A percentile compares a stretch with the other conserved stretches of the same genome.
phyloP scores from a whole-genome alignment of 2,329 filamentous ascomycete species.

The Trichoderma brevicompactum region DNA sequence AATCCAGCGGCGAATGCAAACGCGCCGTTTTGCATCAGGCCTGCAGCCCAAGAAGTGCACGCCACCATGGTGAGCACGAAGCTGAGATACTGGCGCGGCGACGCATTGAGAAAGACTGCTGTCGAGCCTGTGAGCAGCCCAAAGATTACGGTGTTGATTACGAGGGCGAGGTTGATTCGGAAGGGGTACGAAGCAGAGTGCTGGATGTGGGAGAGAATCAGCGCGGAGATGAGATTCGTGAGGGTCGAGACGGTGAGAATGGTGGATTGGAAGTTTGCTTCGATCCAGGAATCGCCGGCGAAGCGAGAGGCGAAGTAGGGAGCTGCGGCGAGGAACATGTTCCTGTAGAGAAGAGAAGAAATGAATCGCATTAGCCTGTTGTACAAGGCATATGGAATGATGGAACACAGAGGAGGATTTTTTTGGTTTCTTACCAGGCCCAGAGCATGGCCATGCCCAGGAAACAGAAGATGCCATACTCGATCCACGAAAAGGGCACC shows the following conservation, averaged over 20 bases:
- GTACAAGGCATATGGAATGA: not conserved
- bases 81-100: constrained; percentile 70
- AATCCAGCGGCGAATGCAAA: constrained; percentile 92
- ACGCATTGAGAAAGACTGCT: constrained; percentile 63
- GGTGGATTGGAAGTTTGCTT: constrained; percentile 83
- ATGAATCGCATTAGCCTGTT: not conserved
- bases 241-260: constrained; percentile 86
- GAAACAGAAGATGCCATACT: constrained; percentile 83
- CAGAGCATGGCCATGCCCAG: constrained; percentile 94
- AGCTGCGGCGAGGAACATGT: constrained; percentile 96
- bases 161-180: constrained; percentile 77
- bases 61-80: constrained; percentile 86
- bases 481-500: constrained; percentile 76
- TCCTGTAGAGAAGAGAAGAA: constrained; percentile 58
- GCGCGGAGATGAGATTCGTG: constrained; percentile 76
- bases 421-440: constrained; percentile 74
- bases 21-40: constrained; percentile 88
- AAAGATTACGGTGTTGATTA: constrained; percentile 79
- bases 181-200: constrained; percentile 82
- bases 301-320: constrained; percentile 92
- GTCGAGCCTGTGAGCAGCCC: constrained; percentile 81
- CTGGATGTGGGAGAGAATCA: constrained; percentile 80
- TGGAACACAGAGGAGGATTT: not conserved
- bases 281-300: constrained; percentile 68
- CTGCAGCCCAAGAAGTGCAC: constrained; percentile 76